Evolutionary conservation across 2,329 filamentous ascomycete genomes (phyloP), one percentile per base, ranked within the genome.

Genomic region (Paraconiothyrium sp.): DNA sequence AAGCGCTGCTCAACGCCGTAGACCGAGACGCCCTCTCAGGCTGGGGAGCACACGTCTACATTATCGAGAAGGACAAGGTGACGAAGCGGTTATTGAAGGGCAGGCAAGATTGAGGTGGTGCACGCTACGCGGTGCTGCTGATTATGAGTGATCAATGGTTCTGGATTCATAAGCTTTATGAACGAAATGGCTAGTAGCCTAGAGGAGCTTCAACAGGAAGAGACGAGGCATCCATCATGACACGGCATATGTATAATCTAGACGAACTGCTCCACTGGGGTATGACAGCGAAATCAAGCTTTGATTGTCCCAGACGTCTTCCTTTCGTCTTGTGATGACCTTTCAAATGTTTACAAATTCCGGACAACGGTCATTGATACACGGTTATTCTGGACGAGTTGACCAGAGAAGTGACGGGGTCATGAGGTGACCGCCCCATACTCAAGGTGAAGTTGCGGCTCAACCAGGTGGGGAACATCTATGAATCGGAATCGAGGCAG

Each of bases 21-120:
- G 95, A 99, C 82, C 88, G 95, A 83, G 95, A 99, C 82, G 95
- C 95, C 57, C 86, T 99, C 67, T 97, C 94, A 41, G 95, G 95
- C 68, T 98, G 95, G 95, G 95, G 95, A 78, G 95, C 95, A 43
- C 93, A 99, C 78, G 95, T 99, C 72, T 99, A 98, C 84, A 97
- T 99, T 77, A 97, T 99, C 80, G 95, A 98, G 86, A 99, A 99
- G 88, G 94, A 97, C 84, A 98, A 98, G 91, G 92, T 99, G 67
- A 98, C 95, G 76, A 97, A 98, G 90, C 88, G 95, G 80, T 89
- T 99, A 89, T 85, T 99, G 81, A 98, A 98, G 89, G 94, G 94
- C 78, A 89, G 94, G 85, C 94, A 98, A 84, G 94, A 98, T 63
- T 85, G 81, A 79, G 71, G 55, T 58, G 65, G 56, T 58, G 24